Evolutionary conservation across 768 basidiomycete species (phyloP).

Genomic region (Boletus reticulatus): DNA sequence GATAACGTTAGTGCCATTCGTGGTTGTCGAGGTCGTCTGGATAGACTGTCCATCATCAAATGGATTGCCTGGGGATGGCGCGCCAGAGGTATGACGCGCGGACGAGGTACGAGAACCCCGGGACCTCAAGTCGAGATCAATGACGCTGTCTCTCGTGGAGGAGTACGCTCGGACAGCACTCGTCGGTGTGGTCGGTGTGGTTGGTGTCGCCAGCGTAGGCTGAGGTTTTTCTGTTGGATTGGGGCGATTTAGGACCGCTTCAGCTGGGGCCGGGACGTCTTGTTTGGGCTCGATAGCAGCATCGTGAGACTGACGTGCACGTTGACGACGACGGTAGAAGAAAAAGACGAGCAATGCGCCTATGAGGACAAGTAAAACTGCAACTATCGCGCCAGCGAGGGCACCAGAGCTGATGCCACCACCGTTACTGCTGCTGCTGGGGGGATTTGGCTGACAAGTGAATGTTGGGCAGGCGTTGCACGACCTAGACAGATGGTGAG

Average conservation of each 20-base stretch:
- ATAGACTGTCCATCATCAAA: conserved; percentile 79
- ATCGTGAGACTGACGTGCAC: conserved; percentile 36
- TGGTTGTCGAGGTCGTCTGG: conserved; percentile 68
- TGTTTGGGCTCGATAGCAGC: conserved; percentile 40
- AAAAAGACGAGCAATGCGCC: conserved; percentile 51
- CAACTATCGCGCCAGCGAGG: conserved; percentile 72
- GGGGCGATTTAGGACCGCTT: conserved; percentile 76
- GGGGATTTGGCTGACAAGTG: conserved; percentile 44
- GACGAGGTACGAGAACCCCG: conserved; percentile 27
- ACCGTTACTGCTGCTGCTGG: conserved; percentile 24
- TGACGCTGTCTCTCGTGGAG: conserved; percentile 46
- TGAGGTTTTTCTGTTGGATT: conserved; percentile 70
- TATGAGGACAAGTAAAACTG: conserved; percentile 56
- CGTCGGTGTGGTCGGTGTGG: conserved; percentile 15
- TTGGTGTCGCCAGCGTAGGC: conserved; percentile 8
- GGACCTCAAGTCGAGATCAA: conserved; percentile 59
- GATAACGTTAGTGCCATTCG: conserved; percentile 82
- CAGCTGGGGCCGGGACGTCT: conserved; percentile 73
- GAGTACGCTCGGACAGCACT: conserved; percentile 50
- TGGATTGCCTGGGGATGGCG: conserved; percentile 50
- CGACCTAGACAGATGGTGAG: conserved; percentile 39
- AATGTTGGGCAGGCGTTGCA: conserved; percentile 55
- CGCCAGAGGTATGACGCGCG: conserved; percentile 16
- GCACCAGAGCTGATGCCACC: conserved; percentile 63
- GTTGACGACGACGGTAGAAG: conserved; percentile 61